Percentiles rank a stretch among this genome's conserved stretches.
phyloP scores from a whole-genome alignment of 768 basidiomycete species.

The Lenzites betulinus region DNA sequence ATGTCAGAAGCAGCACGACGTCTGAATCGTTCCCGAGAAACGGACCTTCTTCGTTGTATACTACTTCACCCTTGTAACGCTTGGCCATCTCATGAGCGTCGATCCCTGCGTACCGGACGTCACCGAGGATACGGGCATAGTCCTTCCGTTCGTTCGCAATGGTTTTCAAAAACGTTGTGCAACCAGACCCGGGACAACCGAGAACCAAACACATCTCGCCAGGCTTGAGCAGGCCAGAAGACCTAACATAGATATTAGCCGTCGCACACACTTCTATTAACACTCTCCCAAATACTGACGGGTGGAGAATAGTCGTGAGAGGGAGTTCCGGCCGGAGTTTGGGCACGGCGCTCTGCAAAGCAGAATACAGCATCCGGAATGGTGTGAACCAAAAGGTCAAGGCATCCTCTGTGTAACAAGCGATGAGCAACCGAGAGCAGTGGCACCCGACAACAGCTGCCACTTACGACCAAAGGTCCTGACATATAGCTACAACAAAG shows the following conservation, averaged over 20 bases:
- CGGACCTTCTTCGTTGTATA: conserved; percentile 74
- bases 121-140: conserved; percentile 63
- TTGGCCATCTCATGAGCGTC: conserved; percentile 73
- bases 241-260: no score
- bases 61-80: conserved; percentile 76
- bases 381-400: conserved; percentile 56
- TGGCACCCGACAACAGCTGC: neutral
- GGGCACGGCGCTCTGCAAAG: conserved; percentile 43
- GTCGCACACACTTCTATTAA: no score
- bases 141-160: conserved; percentile 76
- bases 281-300: conserved; percentile 37
- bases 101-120: conserved; percentile 85
- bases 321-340: conserved; percentile 34
- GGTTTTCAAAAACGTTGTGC: conserved; percentile 82
- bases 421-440: neutral
- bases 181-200: conserved; percentile 83
- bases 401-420: conserved; percentile 45
- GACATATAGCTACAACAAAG: conserved; percentile 51
- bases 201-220: conserved; percentile 88
- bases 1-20: conserved; percentile 12
- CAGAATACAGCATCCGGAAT: conserved; percentile 47
- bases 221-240: conserved; percentile 69
- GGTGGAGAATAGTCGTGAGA: conserved; percentile 60
- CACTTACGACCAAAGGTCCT: conserved; percentile 59
- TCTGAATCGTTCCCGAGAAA: neutral